These are phyloP conservation scores for Diaporthe aspalathi DNA, from an alignment of 2,329 filamentous ascomycete genomes.

Conservation along the genomic window DNA sequence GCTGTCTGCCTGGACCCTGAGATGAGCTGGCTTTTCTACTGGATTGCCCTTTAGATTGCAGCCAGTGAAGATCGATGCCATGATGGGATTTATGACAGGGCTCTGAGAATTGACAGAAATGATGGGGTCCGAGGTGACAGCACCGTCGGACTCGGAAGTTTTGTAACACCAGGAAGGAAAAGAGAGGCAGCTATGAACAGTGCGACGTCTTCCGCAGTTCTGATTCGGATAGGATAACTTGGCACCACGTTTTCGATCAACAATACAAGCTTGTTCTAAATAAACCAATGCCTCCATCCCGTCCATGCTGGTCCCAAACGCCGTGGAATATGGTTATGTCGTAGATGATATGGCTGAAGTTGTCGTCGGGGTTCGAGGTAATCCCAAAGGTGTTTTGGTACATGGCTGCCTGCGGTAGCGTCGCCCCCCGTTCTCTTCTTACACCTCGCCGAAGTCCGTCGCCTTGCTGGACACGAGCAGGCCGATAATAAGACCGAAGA, in stretches of 20 bases:
- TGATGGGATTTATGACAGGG: neutral
- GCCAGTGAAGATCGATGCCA: neutral
- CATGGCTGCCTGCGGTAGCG: neutral
- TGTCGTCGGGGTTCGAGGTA: slow-evolving; percentile 26
- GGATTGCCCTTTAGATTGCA: neutral
- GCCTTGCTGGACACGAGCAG: slow-evolving; percentile 89
- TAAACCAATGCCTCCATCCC: slow-evolving; percentile 35
- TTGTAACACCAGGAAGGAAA: neutral
- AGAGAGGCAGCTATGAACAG: neutral
- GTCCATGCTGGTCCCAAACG: slow-evolving; percentile 39
- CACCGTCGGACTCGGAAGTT: neutral
- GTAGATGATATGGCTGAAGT: slow-evolving; percentile 31
- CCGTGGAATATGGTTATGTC: slow-evolving; percentile 41
- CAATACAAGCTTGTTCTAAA: slow-evolving; percentile 36
- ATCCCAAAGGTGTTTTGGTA: slow-evolving; percentile 29
- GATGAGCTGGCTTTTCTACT: neutral
- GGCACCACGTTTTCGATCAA: slow-evolving; percentile 19
- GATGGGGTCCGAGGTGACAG: neutral
- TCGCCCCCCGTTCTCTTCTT: slow-evolving; percentile 27
- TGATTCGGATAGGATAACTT: slow-evolving; percentile 4
- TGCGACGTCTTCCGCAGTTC: neutral
- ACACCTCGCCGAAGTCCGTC: slow-evolving; percentile 70
- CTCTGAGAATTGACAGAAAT: neutral
- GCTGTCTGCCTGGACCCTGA: neutral
- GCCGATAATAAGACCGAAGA: slow-evolving; percentile 96